Percentiles rank a stretch among this genome's conserved stretches.
phyloP scores from a whole-genome alignment of 441 rosid species.

The Bocquillonia castaneifolia region DNA sequence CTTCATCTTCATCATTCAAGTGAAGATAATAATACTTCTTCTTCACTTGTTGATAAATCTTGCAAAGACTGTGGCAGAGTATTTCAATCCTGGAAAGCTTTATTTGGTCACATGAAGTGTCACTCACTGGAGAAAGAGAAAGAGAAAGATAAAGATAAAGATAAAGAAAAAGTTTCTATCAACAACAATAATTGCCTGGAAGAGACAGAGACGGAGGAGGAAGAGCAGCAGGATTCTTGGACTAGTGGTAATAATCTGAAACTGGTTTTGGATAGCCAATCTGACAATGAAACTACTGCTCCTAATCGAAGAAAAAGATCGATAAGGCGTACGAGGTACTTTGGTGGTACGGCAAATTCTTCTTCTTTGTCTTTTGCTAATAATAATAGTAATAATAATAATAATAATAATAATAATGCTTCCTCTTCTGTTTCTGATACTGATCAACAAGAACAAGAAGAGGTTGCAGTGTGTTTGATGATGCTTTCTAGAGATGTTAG shows the following conservation, averaged over 20 bases:
- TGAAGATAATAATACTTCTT: no score
- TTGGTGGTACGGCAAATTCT: slow-evolving; percentile 33
- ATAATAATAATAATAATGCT: slow-evolving; percentile 25
- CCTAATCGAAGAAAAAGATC: slow-evolving; percentile 54
- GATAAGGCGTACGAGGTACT: slow-evolving; percentile 46
- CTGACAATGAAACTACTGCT: slow-evolving; percentile 34
- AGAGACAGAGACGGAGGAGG: slow-evolving; percentile 3
- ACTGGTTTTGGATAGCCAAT: slow-evolving; percentile 38
- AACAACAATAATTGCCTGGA: slow-evolving; percentile 27
- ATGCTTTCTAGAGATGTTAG: slow-evolving; percentile 44
- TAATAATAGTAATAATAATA: no score
- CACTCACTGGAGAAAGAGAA: slow-evolving; percentile 41
- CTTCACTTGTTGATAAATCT: slow-evolving; percentile 18
- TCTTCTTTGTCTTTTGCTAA: slow-evolving; percentile 41
- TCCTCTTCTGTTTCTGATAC: slow-evolving; percentile 25
- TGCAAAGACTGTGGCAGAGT: slow-evolving; percentile 45
- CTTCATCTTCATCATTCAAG: slow-evolving; percentile 17
- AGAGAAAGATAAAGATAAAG: slow-evolving; percentile 48
- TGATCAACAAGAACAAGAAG: slow-evolving; percentile 44
- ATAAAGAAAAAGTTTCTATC: slow-evolving; percentile 37
- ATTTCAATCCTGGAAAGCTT: slow-evolving; percentile 40
- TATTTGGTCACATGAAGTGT: slow-evolving; percentile 55
- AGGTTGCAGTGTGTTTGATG: slow-evolving; percentile 60
- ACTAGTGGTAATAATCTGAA: slow-evolving; percentile 18
- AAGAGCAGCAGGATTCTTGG: slow-evolving; percentile 30